Conservation (phyloP, 2,329 filamentous ascomycete species). For the Exophiala alcalophila region DNA sequence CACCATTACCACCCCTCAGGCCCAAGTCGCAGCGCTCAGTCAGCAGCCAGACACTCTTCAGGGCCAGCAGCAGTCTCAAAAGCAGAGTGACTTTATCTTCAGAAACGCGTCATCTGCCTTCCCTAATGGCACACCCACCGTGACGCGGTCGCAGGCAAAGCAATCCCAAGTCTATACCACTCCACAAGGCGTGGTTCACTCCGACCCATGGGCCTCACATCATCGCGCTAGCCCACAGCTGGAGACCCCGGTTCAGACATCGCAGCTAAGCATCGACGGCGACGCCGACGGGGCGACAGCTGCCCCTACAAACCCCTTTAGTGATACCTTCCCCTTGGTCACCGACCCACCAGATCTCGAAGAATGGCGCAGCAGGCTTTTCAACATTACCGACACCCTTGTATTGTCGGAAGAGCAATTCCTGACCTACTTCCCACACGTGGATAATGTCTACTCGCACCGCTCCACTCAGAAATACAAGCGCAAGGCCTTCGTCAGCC, state of each 20-base stretch:
- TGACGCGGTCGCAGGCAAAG: slow-evolving; percentile 10
- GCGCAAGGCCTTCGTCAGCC: slow-evolving; percentile 75
- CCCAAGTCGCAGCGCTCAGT: neutral
- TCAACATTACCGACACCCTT: slow-evolving; percentile 71
- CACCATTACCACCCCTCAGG: slow-evolving; percentile 4
- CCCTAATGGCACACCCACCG: slow-evolving; percentile 21
- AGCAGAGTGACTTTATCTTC: slow-evolving; percentile 21
- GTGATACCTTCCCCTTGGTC: slow-evolving; percentile 36
- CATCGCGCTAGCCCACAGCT: slow-evolving; percentile 2
- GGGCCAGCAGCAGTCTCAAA: slow-evolving; percentile 2
- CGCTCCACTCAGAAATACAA: slow-evolving; percentile 78
- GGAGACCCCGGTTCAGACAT: slow-evolving; percentile 1
- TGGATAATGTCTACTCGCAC: slow-evolving; percentile 83
- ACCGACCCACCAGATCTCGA: slow-evolving; percentile 65
- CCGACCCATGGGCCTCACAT: slow-evolving; percentile 21
- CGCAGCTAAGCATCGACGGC: neutral
- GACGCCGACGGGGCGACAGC: slow-evolving; percentile 6
- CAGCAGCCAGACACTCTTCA: slow-evolving; percentile 8
- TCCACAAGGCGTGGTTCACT: slow-evolving; percentile 18
- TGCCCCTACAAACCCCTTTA: slow-evolving; percentile 24
- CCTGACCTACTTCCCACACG: slow-evolving; percentile 76
- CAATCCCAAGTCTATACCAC: slow-evolving; percentile 23
- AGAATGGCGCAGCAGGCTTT: slow-evolving; percentile 68
- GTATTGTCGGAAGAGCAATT: slow-evolving; percentile 72
- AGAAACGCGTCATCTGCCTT: slow-evolving; percentile 24